Conservation (phyloP, 2,329 filamentous ascomycete genomes). For the Cercospora sojina region DNA sequence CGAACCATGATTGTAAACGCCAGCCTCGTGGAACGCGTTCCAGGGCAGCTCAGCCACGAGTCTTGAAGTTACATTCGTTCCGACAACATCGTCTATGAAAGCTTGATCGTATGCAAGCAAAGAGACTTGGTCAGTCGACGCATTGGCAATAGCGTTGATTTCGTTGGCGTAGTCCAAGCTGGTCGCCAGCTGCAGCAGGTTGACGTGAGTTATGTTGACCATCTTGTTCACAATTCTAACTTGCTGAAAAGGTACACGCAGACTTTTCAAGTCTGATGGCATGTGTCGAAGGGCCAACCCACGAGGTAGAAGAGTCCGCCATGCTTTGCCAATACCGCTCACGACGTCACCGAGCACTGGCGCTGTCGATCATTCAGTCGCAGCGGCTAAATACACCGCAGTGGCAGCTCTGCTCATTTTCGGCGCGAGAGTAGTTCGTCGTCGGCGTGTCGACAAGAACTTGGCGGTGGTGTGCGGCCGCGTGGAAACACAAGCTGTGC, state of each 20-base stretch:
- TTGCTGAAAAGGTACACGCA: not conserved
- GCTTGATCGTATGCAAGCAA: conserved; percentile 34
- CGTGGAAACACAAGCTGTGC: not conserved
- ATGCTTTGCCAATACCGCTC: conserved; percentile 20
- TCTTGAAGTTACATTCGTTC: conserved; percentile 33
- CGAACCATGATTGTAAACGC: conserved; percentile 34
- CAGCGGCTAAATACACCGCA: not conserved
- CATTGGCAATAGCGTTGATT: conserved; percentile 32
- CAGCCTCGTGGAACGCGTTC: conserved; percentile 44
- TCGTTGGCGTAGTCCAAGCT: conserved; percentile 36
- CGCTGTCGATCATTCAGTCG: conserved; percentile 4
- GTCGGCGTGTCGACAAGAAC: not conserved
- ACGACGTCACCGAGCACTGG: conserved; percentile 6
- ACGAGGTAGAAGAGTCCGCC: conserved; percentile 9
- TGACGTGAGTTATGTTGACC: conserved; percentile 39
- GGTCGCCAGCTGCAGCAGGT: conserved; percentile 35
- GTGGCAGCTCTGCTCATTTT: not conserved
- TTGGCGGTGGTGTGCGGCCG: not conserved
- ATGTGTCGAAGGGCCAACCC: not conserved
- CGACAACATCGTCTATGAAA: conserved; percentile 36
- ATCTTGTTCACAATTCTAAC: conserved; percentile 18
- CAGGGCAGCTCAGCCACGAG: conserved; percentile 31
- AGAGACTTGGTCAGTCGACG: conserved; percentile 33
- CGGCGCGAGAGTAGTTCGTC: not conserved
- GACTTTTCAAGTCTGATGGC: not conserved